Conservation (phyloP, 2,329 filamentous ascomycete genomes). For the Scedosporium dehoogii region DNA sequence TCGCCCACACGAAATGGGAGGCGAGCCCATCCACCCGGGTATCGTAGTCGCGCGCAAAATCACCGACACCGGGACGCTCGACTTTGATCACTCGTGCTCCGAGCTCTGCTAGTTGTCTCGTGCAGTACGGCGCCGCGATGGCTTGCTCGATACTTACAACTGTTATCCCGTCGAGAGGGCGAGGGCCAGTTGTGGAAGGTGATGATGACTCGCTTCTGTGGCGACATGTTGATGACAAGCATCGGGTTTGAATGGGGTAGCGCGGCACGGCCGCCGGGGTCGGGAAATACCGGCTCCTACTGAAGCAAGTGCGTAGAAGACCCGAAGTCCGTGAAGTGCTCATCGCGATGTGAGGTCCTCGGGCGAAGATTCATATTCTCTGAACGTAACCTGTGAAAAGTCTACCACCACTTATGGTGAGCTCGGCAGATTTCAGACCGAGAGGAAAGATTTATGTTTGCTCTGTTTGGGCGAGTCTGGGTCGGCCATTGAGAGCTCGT, state of each 20-base stretch:
- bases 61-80: conserved; percentile 38
- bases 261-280: neutral
- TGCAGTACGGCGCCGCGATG: conserved; percentile 44
- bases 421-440: no score
- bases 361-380: no score
- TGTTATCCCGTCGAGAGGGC: conserved; percentile 29
- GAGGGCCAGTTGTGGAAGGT: neutral
- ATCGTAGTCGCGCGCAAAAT: conserved; percentile 43
- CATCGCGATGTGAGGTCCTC: no score
- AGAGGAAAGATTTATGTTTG: no score
- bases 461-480: no score
- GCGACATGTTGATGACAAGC: neutral
- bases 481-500: no score
- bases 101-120: conserved; percentile 41
- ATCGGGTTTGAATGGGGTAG: neutral
- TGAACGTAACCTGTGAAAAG: no score
- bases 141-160: conserved; percentile 45
- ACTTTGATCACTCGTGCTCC: conserved; percentile 46
- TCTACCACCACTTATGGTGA: no score
- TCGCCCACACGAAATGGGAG: conserved; percentile 47
- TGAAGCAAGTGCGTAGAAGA: no score
- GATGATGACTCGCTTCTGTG: neutral
- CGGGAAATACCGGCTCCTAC: no score
- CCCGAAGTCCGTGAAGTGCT: no score
- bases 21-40: conserved; percentile 36